Percentiles rank a stretch among this genome's conserved stretches.
These are phyloP conservation scores for Astragalus glycyphyllos DNA, from an alignment of 306 rosid genomes.

Conservation along the genomic window DNA sequence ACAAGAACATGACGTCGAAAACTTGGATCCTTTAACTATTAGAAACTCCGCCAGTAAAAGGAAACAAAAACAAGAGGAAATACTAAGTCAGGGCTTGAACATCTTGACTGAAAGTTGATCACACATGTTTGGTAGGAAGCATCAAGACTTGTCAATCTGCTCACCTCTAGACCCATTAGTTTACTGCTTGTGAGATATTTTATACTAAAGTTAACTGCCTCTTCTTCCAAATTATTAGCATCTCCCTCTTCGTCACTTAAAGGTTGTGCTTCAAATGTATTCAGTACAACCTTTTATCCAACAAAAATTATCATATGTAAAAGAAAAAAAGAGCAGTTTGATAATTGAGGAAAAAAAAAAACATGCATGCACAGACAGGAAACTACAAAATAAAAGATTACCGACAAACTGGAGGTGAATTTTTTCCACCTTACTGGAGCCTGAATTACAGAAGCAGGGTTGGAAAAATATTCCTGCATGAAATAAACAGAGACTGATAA, in stretches of 20 bases:
- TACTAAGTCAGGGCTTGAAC: constrained; percentile 33
- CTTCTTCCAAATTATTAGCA: constrained; percentile 91
- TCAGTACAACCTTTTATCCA: constrained; percentile 69
- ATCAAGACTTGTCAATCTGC: constrained; percentile 38
- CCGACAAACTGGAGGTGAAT: constrained; percentile 81
- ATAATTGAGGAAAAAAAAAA: not conserved
- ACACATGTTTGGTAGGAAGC: constrained; percentile 19
- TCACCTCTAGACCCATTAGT: constrained; percentile 95
- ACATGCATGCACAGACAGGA: not conserved
- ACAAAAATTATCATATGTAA: constrained; percentile 37
- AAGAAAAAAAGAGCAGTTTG: constrained; percentile 19
- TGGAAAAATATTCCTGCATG: constrained; percentile 85
- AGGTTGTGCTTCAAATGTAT: constrained; percentile 96
- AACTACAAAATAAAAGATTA: constrained; percentile 43
- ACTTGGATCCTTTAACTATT: constrained; percentile 91
- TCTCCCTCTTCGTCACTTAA: constrained; percentile 94
- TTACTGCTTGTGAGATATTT: constrained; percentile 98
- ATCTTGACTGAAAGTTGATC: constrained; percentile 24
- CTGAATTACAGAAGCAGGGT: constrained; percentile 68
- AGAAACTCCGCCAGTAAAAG: constrained; percentile 23
- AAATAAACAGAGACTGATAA: constrained; percentile 36
- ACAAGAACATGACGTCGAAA: constrained; percentile 93
- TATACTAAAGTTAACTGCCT: constrained; percentile 86
- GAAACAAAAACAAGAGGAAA: constrained; percentile 30
- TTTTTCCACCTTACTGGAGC: constrained; percentile 87